phyloP scores from a whole-genome alignment of 176 grass and related monocot genomes.

The Aegilops umbellulata region DNA sequence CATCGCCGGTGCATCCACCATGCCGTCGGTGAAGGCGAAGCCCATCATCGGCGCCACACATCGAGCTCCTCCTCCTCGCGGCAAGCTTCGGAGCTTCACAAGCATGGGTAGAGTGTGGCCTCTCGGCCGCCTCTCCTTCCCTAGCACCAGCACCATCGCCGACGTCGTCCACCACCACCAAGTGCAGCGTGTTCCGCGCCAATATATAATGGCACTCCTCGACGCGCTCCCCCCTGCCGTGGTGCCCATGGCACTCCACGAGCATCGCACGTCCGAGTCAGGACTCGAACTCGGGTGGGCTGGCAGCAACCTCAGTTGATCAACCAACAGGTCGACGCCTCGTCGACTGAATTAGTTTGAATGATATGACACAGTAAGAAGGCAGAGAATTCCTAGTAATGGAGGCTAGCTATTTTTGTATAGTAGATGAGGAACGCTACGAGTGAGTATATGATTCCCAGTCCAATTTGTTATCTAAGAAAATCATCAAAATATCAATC shows the following conservation, averaged over 20 bases:
- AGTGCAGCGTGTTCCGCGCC: background rate
- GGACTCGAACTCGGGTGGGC: too few species aligned
- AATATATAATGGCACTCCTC: constrained; percentile 12
- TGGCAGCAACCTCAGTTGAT: too few species aligned
- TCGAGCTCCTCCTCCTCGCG: background rate
- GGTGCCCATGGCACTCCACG: background rate
- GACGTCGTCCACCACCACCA: background rate
- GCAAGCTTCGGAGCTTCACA: background rate
- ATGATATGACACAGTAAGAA: too few species aligned
- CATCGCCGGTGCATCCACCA: background rate
- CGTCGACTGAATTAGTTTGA: too few species aligned
- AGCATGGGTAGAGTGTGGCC: background rate
- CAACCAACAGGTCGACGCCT: too few species aligned
- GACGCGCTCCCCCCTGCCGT: background rate
- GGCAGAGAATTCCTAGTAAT: too few species aligned
- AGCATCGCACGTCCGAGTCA: too few species aligned
- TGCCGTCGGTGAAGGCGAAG: background rate
- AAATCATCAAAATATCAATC: too few species aligned
- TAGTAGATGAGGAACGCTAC: too few species aligned
- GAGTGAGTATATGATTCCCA: too few species aligned
- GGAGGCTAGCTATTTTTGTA: too few species aligned
- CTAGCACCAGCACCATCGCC: background rate
- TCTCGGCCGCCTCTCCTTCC: background rate
- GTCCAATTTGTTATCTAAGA: too few species aligned
- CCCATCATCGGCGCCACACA: background rate